Base-by-base conservation (phyloP, 352 stramenopile species). In the Globisporangium polare region DNA sequence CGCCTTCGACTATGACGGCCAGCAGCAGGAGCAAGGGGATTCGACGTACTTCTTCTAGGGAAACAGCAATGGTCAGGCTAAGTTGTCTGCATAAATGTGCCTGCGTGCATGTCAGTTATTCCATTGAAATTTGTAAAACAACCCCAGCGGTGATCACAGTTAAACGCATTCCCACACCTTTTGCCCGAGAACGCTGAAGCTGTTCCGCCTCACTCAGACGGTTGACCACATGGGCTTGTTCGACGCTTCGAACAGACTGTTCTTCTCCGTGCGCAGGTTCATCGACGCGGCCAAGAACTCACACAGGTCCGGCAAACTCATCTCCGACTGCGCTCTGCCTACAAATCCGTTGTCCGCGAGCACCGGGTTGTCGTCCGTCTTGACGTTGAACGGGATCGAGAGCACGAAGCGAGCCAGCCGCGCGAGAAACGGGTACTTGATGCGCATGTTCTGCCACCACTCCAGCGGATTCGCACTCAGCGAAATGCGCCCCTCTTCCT, bases 391-490 rank as follows among this genome's bases (percentile, higher is more conserved):
- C 29, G 83, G 83, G 22, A 92, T 86, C 1, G 83, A 83, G 42
- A 92, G 47, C 53, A 90, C 77, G 56, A 85, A 90, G 1, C 80
- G 78, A 33, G 83, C 80, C 9, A 92, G 63, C 0, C 74, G 70
- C 12, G 83, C 77, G 24, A 90, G 65, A 57, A 86, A 89, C n/a
- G 83, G 83, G 64, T 90, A 92, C 74, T 92, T 90, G 65, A 89
- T 73, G 7, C 78, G 78, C 77, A 88, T 78, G 46, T 58, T 80
- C 53, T 88, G 78, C 83, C 83, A 92, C 83, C 80, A 90, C 59
- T 89, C 80, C 12, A 90, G 74, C 9, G 83, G 80, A 35, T 88
- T 92, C 6, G 72, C 75, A 26, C 73, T 71, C 43, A 92, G 60
- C 33, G 65, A 70, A 35, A 92, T 88, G 13, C 71, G 69, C 0